Evolutionary conservation across 257 asterid species (phyloP), one percentile per base, ranked within the genome.

Genomic region (Cynanchum wilfordii): DNA sequence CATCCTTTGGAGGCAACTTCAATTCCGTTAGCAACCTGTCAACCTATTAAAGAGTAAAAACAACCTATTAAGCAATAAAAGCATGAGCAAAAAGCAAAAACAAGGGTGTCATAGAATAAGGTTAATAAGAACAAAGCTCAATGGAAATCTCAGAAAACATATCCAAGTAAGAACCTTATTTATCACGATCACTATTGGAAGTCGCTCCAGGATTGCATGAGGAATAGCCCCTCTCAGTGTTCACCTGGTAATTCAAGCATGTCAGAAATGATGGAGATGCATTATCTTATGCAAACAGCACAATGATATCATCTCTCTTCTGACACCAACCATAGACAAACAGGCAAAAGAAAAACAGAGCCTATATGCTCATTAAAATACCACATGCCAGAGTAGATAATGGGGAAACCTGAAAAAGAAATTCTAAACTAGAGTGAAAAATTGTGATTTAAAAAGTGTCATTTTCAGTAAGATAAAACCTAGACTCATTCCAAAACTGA

Each of bases 1-100:
- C 99, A 75, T 91, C 98, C 86, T 90, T 94, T 13, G 98, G 98
- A 7, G 99, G 99, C 78, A 94, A 84, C 84, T 86, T 91, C 15
- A 94, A 97, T 83, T 94, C 99, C 63, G 97, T 89, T 68, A 94
- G 89, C 84, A 94, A 80, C 77, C 94, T 85, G 73, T 94, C 99
- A 62, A 94, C 96, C 98, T 93, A 54, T 10, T 50, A 11, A 71
- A 47, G 54, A n/a, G 57, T 36, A 33, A 75, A 24, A 42, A 7
- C 99, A 62, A 94, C 96, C 98, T 91, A 54, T 10, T 50, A 20
- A 71, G 42, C 58, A 19, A 51, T 36, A 33, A 75, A 24, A 74
- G 83, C 33, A 51, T 73, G 68, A 72, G 76, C 58, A 62, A 55
- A 69, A n/a, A 15, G 22, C 36, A 66, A 45, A 11, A 51, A 72